phyloP scores from a whole-genome alignment of 257 asterid genomes.

The Ballota nigra region DNA sequence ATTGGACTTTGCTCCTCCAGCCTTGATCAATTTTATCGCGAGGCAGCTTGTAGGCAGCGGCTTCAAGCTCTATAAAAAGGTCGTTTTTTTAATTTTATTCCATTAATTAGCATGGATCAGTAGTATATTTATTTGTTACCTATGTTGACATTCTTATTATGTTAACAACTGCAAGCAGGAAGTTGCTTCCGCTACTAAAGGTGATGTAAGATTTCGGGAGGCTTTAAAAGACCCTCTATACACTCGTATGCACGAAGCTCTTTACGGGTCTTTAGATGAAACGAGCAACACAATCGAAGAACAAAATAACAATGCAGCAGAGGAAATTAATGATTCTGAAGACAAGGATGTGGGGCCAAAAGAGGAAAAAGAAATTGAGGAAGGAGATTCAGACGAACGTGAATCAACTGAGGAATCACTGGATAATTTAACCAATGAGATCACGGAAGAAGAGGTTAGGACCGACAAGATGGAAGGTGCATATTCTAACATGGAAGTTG shows the following conservation, averaged over 20 bases:
- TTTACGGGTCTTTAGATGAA: constrained; percentile 32
- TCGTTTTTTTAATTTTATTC: constrained; percentile 3
- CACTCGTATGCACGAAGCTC: constrained; percentile 47
- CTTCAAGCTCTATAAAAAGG: constrained; percentile 95
- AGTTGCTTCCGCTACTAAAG: constrained; percentile 67
- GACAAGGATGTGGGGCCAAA: constrained; percentile 9
- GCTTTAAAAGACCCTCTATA: constrained; percentile 63
- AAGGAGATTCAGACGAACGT: constrained; percentile 29
- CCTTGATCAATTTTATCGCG: constrained; percentile 73
- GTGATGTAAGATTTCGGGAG: constrained; percentile 46
- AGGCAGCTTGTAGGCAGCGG: constrained; percentile 93
- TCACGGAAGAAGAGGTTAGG: constrained; percentile 23
- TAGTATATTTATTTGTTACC: not conserved
- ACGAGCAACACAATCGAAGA: constrained; percentile 28
- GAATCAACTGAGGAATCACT: constrained; percentile 11
- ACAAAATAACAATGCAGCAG: constrained; percentile 11
- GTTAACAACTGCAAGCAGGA: constrained; percentile 54
- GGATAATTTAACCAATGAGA: constrained; percentile 22
- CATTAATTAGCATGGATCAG: not conserved
- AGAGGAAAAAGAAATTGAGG: constrained; percentile 41
- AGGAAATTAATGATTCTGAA: constrained; percentile 25
- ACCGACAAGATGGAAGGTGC: constrained; percentile 16
- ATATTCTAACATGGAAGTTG: too few species aligned
- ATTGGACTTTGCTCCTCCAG: constrained; percentile 69
- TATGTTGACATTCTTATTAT: constrained; percentile 7